Base-by-base conservation (phyloP, 2,329 filamentous ascomycete species). In the Phyllosticta paracitricarpa region DNA sequence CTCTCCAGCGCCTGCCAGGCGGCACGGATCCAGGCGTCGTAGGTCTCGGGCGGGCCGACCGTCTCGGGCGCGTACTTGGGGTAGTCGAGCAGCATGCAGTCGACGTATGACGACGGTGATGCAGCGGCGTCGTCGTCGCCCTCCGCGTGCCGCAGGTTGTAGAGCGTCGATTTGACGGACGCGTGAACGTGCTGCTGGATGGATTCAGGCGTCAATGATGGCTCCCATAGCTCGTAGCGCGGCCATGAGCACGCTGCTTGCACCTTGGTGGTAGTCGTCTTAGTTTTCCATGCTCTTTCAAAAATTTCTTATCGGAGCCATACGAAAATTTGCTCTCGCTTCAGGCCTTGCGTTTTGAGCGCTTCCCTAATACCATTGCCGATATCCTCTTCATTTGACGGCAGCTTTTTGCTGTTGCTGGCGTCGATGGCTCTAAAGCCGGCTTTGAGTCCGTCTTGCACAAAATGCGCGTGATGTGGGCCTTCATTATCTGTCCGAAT, bases 191-290 rank as follows among this genome's bases (percentile, higher is more conserved):
- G 87, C 19, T 86, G 79, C 14, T 77, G 77, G 26, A 91, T 73
- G 1, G 84, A 78, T 10, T 80, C 71, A 1, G 76, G 69, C 1
- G 82, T 72, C 67, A 86, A 78, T 71, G 90, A 90, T 0, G 88
- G 87, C 83, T 79, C 51, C 19, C 74, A 72, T 24, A 73, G 68
- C 68, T 86, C 82, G 25, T 83, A 85, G 14, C 17, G 73, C 73
- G 4, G 72, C 0, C 86, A 80, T 1, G 88, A 90, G 76, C 87
- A 94, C 72, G 93, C 94, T n/a, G 89, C 92, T 80, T 95, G 89
- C 54, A 92, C 78, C 84, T 88, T 30, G 28, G 28, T 4, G 28
- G 6, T 30, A 8, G 5, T 22, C 19, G 9, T 30, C 28, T 30
- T 30, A 30, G 28, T 30, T 30, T 30, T 30, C 28, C 28, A 5